Conservation (phyloP, 345 rosid genomes). For the Salix brachista region DNA sequence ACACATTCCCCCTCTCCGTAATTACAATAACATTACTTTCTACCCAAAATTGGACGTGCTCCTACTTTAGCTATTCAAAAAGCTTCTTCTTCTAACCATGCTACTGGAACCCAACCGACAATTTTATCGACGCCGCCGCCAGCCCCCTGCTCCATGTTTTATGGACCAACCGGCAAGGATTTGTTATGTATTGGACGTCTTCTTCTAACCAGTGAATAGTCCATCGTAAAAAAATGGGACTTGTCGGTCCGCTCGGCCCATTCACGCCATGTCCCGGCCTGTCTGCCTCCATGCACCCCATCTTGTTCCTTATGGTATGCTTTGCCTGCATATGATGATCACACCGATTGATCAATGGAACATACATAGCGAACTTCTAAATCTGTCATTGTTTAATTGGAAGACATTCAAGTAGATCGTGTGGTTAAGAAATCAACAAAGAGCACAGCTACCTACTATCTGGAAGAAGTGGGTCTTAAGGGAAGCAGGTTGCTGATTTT, state of each 20-base stretch:
- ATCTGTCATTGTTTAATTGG: neutral
- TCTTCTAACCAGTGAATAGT: conserved; percentile 59
- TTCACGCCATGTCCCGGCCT: conserved; percentile 26
- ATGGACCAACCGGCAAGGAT: conserved; percentile 53
- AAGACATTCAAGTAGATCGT: neutral
- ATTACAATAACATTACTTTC: conserved; percentile 29
- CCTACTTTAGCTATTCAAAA: neutral
- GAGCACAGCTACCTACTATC: neutral
- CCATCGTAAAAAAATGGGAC: conserved; percentile 58
- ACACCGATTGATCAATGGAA: neutral
- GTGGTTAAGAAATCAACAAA: too few relatives aligned
- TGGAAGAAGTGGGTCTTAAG: neutral
- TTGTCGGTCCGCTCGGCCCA: conserved; percentile 32
- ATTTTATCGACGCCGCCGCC: neutral
- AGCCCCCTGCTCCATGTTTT: conserved; percentile 8
- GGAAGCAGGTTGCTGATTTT: neutral
- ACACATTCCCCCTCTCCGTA: conserved; percentile 21
- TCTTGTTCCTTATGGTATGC: conserved; percentile 17
- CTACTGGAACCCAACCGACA: neutral
- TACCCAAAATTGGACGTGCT: conserved; percentile 17
- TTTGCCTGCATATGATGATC: conserved; percentile 29
- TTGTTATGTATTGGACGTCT: conserved; percentile 80
- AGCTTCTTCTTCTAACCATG: neutral
- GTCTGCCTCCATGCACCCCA: conserved; percentile 17
- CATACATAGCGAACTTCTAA: neutral